Conservation (phyloP, 2,329 filamentous ascomycete genomes). For the Aspergillus latus region DNA sequence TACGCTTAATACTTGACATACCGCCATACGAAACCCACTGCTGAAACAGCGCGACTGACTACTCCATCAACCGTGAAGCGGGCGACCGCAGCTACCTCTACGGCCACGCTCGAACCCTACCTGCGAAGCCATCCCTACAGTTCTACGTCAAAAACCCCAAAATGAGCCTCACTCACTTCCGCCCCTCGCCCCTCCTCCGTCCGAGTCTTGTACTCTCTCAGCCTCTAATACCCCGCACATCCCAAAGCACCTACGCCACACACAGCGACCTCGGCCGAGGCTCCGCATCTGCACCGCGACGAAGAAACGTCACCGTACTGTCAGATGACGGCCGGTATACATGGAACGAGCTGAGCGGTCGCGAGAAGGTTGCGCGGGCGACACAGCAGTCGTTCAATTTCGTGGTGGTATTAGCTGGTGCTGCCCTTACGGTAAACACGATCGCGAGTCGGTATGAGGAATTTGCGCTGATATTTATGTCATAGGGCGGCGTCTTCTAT, state of each 20-base stretch:
- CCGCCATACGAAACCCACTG: conserved; percentile 5
- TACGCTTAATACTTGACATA: not conserved
- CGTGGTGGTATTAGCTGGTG: conserved; percentile 70
- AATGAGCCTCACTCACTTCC: conserved; percentile 20
- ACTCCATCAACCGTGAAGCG: conserved; percentile 16
- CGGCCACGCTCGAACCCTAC: not conserved
- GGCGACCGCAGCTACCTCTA: conserved; percentile 12
- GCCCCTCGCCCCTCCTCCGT: conserved; percentile 17
- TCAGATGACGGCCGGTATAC: conserved; percentile 81
- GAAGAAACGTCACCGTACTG: conserved; percentile 73
- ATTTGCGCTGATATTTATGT: not conserved
- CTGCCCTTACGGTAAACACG: conserved; percentile 69
- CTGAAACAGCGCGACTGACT: not conserved
- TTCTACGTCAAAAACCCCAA: not conserved
- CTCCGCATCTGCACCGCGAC: conserved; percentile 46
- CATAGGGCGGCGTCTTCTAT: conserved; percentile 71
- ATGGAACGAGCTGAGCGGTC: conserved; percentile 72
- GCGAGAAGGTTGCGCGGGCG: conserved; percentile 78
- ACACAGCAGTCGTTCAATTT: conserved; percentile 93
- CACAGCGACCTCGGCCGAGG: conserved; percentile 56
- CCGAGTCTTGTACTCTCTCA: conserved; percentile 27
- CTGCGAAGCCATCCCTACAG: not conserved
- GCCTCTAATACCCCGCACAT: conserved; percentile 36
- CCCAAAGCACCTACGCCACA: conserved; percentile 39
- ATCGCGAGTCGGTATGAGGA: not conserved